These are phyloP conservation scores for Solanum microdontum DNA, from an alignment of 257 asterid species.

Conservation along the genomic window DNA sequence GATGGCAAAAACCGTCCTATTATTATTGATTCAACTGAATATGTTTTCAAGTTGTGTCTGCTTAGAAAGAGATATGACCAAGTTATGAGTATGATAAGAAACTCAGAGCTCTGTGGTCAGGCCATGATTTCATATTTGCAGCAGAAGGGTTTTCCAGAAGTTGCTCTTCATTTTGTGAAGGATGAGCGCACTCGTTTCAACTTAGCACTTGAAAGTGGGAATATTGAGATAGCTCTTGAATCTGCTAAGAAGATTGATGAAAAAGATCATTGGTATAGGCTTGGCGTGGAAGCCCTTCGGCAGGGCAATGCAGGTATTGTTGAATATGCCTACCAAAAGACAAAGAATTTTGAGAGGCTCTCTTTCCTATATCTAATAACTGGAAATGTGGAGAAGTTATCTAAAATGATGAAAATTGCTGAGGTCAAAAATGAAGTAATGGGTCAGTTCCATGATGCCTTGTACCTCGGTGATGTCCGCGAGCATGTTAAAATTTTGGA, in stretches of 20 bases:
- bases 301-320: constrained; percentile 94
- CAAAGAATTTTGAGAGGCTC: constrained; percentile 79
- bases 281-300: constrained; percentile 95
- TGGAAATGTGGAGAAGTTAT: constrained; percentile 67
- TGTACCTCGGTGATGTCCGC: constrained; percentile 73
- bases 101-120: constrained; percentile 94
- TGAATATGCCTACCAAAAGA: constrained; percentile 86
- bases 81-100: constrained; percentile 90
- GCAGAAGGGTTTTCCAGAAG: constrained; percentile 99
- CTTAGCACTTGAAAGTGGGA: constrained; percentile 90
- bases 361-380: constrained; percentile 80
- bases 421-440: constrained; percentile 89
- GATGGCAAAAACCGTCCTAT: constrained; percentile 88
- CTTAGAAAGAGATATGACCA: constrained; percentile 77
- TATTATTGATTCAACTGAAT: constrained; percentile 84
- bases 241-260: constrained; percentile 81
- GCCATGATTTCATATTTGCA: constrained; percentile 97
- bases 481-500: constrained; percentile 85
- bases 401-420: constrained; percentile 92
- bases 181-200: constrained; percentile 85
- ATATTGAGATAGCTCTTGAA: constrained; percentile 86
- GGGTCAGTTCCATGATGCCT: constrained; percentile 92
- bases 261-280: constrained; percentile 87
- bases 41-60: constrained; percentile 63
- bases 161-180: constrained; percentile 93